A percentile compares a stretch with the other conserved stretches of the same genome.
Conservation (phyloP, 192 early-diverging fungal genomes). For the Podila horticola region DNA sequence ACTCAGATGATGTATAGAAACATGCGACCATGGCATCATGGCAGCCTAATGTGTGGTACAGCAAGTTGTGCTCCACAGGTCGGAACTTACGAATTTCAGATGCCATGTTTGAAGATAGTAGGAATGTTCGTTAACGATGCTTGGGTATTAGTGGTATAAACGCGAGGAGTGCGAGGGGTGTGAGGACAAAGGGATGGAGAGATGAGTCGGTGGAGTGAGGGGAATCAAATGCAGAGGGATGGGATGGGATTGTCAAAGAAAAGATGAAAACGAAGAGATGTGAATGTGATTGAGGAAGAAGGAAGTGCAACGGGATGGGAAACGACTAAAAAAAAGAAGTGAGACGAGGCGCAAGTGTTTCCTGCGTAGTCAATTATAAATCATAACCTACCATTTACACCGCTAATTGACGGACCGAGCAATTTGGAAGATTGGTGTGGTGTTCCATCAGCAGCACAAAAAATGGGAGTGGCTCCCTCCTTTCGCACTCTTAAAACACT, state of each 20-base stretch:
- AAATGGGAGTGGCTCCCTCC: no score
- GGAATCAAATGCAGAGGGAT: conserved; percentile 9
- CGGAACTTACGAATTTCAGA: conserved; percentile 32
- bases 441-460: no score
- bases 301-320: background rate
- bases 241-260: background rate
- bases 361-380: no score
- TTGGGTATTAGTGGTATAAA: no score
- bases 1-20: background rate
- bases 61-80: background rate
- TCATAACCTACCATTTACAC: no score
- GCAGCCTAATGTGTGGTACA: no score
- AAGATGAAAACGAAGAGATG: background rate
- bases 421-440: no score
- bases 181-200: conserved; percentile 8
- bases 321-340: background rate
- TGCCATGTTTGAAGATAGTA: conserved; percentile 8
- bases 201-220: conserved; percentile 6
- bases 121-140: no score
- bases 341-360: background rate
- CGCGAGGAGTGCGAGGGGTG: background rate
- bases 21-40: no score
- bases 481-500: no score
- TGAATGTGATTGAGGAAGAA: background rate
- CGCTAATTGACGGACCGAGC: no score